A percentile compares a stretch with the other conserved stretches of the same genome.
These are phyloP conservation scores for Aspergillus proliferans DNA, from an alignment of 2,329 filamentous ascomycete species.

Conservation along the genomic window DNA sequence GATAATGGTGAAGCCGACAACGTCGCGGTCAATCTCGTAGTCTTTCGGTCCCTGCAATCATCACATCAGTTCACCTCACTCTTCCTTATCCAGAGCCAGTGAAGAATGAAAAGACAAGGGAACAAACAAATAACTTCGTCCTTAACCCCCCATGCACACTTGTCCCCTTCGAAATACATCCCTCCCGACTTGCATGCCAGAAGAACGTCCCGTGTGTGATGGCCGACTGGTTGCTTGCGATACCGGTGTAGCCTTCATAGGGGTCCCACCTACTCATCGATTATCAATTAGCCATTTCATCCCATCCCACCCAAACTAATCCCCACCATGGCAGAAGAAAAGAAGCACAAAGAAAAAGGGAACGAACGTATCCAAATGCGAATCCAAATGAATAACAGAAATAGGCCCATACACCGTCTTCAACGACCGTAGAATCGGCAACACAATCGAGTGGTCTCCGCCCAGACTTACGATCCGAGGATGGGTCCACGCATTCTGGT, in stretches of 20 bases:
- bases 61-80: background rate
- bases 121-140: conserved; percentile 17
- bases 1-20: conserved; percentile 18
- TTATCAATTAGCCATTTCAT: background rate
- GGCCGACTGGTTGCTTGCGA: conserved; percentile 14
- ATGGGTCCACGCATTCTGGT: conserved; percentile 9
- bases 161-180: conserved; percentile 17
- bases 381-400: conserved; percentile 24
- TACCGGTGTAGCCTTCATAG: conserved; percentile 17
- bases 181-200: conserved; percentile 21
- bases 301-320: background rate
- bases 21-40: conserved; percentile 19
- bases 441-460: conserved; percentile 22
- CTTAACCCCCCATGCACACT: conserved; percentile 20
- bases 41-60: conserved; percentile 10
- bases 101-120: background rate
- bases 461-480: conserved; percentile 18
- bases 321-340: background rate
- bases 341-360: too few species aligned
- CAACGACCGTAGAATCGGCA: conserved; percentile 19
- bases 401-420: conserved; percentile 18
- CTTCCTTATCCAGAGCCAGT: background rate
- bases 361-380: conserved; percentile 23
- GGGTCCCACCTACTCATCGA: conserved; percentile 10
- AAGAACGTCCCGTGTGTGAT: conserved; percentile 24